These are phyloP conservation scores for Candida ponderosae DNA, from an alignment of 805 yeast genomes.

Conservation along the genomic window DNA sequence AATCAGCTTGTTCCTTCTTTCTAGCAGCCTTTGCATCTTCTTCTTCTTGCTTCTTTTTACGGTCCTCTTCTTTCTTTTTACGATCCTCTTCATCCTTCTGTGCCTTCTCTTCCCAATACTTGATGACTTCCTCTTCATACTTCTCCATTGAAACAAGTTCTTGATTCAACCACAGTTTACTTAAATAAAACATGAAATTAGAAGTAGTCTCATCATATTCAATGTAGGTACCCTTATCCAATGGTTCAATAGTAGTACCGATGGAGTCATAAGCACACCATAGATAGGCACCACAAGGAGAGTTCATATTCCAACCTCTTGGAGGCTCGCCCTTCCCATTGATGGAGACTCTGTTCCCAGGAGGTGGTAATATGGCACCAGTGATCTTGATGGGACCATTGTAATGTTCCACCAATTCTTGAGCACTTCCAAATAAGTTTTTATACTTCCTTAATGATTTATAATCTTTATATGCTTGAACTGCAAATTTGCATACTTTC, in stretches of 20 bases:
- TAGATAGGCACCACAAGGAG: slow-evolving; percentile 30
- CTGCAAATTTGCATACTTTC: slow-evolving; percentile 42
- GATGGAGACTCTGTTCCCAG: slow-evolving; percentile 14
- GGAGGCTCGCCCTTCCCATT: slow-evolving; percentile 26
- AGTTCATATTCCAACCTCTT: slow-evolving; percentile 28
- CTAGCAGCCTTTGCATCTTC: not conserved
- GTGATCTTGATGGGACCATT: slow-evolving; percentile 23
- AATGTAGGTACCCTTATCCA: slow-evolving; percentile 6
- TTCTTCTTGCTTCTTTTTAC: not conserved
- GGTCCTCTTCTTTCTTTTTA: not conserved
- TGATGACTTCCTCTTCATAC: not conserved
- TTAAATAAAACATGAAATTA: not conserved
- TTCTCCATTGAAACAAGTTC: not conserved
- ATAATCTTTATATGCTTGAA: slow-evolving; percentile 24
- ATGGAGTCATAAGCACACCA: slow-evolving; percentile 40
- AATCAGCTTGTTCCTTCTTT: slow-evolving; percentile 2
- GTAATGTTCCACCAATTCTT: slow-evolving; percentile 23
- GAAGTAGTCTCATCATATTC: not conserved
- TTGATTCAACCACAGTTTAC: not conserved
- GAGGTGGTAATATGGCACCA: slow-evolving; percentile 35
- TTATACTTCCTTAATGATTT: slow-evolving; percentile 5
- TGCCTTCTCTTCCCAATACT: not conserved
- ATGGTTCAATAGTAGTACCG: slow-evolving; percentile 20
- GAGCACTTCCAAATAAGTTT: slow-evolving; percentile 5
- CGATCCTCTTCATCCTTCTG: not conserved